A percentile compares a stretch with the other conserved stretches of the same genome.
These are phyloP conservation scores for Apodospora peruviana DNA, from an alignment of 495 filamentous ascomycete species.

Conservation along the genomic window DNA sequence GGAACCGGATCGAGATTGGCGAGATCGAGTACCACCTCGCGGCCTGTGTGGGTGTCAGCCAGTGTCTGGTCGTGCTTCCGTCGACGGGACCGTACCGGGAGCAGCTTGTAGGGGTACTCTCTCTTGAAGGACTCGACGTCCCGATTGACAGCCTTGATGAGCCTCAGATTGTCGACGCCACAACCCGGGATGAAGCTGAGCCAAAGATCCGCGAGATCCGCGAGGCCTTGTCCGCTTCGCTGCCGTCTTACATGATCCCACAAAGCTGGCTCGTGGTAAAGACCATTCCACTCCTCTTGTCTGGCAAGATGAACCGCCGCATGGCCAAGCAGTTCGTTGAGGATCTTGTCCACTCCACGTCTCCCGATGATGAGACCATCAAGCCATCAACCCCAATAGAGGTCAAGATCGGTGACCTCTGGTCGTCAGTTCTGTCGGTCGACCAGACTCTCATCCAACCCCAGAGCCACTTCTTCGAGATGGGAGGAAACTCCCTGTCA, in stretches of 20 bases:
- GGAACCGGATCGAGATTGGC: constrained; percentile 25
- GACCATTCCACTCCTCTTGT: not conserved
- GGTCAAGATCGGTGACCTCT: too few species aligned
- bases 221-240: not conserved
- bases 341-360: too few species aligned
- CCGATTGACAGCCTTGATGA: not conserved
- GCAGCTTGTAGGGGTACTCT: not conserved
- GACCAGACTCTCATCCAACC: too few species aligned
- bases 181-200: not conserved
- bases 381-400: too few species aligned
- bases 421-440: too few species aligned
- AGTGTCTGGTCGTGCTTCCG: not conserved
- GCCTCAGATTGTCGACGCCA: not conserved
- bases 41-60: not conserved
- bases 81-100: not conserved
- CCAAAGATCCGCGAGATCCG: not conserved
- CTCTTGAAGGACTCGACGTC: not conserved
- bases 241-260: not conserved
- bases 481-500: too few species aligned
- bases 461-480: too few species aligned
- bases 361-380: too few species aligned
- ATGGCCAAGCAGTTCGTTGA: too few species aligned
- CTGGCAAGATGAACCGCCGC: not conserved
- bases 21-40: constrained; percentile 20
- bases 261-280: not conserved